These are phyloP conservation scores for Phytopythium kandeliae DNA, from an alignment of 352 stramenopile species.

Conservation along the genomic window DNA sequence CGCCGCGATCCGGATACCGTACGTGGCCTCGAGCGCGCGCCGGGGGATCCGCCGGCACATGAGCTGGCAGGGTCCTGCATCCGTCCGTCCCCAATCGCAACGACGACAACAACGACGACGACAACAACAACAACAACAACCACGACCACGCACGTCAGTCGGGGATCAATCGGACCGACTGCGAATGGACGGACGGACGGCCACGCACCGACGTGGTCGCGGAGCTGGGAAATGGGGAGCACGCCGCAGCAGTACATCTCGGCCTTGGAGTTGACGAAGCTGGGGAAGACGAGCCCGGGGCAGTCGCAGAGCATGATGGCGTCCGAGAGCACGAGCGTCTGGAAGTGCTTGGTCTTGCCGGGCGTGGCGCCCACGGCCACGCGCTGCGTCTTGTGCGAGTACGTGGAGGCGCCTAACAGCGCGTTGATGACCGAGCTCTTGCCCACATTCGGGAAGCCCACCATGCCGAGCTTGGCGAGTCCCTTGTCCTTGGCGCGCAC, in stretches of 20 bases:
- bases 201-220: conserved; percentile 90
- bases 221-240: conserved; percentile 97
- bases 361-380: conserved; percentile 97
- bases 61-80: conserved; percentile 90
- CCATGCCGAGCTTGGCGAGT: conserved; percentile 95
- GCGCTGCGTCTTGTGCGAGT: conserved; percentile 92
- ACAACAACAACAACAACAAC: no score
- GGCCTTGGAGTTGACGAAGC: conserved; percentile 97
- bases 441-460: conserved; percentile 99
- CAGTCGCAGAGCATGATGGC: conserved; percentile 99
- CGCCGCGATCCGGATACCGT: conserved; percentile 91
- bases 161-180: no score
- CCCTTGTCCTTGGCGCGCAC: conserved; percentile 77
- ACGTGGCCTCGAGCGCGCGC: conserved; percentile 95
- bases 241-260: conserved; percentile 99
- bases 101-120: conserved; percentile 1
- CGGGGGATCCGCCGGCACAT: conserved; percentile 94
- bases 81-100: no score
- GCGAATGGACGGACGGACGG: no score
- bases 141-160: no score
- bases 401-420: conserved; percentile 94
- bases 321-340: conserved; percentile 96
- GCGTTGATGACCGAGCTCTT: conserved; percentile 99
- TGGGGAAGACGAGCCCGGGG: conserved; percentile 99
- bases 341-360: conserved; percentile 99